These are phyloP conservation scores for Coemansia sp. DNA, from an alignment of 192 early-diverging fungal genomes.

Conservation along the genomic window DNA sequence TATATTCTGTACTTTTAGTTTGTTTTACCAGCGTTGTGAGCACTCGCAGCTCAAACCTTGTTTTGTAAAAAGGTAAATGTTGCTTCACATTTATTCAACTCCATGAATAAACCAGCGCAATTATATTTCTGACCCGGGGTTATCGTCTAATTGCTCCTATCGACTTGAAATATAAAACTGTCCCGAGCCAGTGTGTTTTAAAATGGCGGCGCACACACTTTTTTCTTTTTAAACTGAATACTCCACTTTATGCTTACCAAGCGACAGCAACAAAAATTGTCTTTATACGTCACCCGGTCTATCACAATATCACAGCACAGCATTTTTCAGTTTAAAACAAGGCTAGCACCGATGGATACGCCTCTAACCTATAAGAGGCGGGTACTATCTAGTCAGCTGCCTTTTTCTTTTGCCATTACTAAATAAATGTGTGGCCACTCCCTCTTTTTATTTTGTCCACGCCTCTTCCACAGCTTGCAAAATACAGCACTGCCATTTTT, in stretches of 20 bases:
- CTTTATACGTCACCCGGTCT: not conserved
- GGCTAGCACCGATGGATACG: not conserved
- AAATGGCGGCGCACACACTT: not conserved
- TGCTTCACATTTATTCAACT: no score
- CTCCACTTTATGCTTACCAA: not conserved
- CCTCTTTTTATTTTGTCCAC: not conserved
- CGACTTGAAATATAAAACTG: no score
- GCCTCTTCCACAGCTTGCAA: not conserved
- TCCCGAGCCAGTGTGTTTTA: no score
- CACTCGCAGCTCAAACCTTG: not conserved
- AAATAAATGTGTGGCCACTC: constrained; percentile 14
- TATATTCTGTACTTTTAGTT: constrained; percentile 1
- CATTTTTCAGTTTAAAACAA: not conserved
- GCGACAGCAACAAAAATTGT: not conserved
- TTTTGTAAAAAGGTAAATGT: not conserved
- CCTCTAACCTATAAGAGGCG: not conserved
- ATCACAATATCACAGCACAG: not conserved
- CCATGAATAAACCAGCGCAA: no score
- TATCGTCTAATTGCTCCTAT: no score
- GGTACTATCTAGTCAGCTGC: constrained; percentile 9
- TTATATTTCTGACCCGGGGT: no score
- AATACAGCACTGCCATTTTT: not conserved
- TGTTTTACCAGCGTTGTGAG: not conserved
- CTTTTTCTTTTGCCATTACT: constrained; percentile 3
- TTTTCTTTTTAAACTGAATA: not conserved